phyloP scores from a whole-genome alignment of 352 stramenopile genomes.

The Blastocystis sp. region DNA sequence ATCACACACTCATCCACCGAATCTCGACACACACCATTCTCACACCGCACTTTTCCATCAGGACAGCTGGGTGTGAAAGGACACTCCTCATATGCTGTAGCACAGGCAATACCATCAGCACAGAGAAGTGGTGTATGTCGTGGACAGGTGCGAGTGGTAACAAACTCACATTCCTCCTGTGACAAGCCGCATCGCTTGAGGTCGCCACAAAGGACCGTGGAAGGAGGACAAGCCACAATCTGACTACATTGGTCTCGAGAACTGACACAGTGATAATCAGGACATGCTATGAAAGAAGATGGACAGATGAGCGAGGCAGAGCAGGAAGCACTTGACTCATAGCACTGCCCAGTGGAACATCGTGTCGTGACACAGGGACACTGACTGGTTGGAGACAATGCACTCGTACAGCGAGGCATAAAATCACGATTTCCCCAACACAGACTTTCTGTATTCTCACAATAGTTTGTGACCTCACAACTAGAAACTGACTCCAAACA shows the following conservation, averaged over 20 bases:
- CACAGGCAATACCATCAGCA: not conserved
- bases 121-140: not conserved
- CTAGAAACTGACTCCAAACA: not conserved
- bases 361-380: conserved; percentile 1
- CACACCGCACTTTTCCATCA: conserved; percentile 8
- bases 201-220: conserved; percentile 14
- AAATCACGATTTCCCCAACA: conserved; percentile 26
- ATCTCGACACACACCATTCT: conserved; percentile 10
- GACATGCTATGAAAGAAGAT: not conserved
- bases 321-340: not conserved
- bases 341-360: not conserved
- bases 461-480: not conserved
- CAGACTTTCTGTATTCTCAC: not conserved
- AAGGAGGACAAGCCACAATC: conserved; percentile 11
- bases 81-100: conserved; percentile 1
- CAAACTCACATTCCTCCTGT: conserved; percentile 19
- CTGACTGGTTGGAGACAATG: not conserved
- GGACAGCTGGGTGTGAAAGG: not conserved
- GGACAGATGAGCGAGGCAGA: not conserved
- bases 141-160: not conserved
- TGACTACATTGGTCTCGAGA: not conserved
- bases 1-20: conserved; percentile 16
- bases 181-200: conserved; percentile 25
- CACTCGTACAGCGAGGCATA: conserved; percentile 15
- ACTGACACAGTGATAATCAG: conserved; percentile 15